phyloP scores from a whole-genome alignment of 345 rosid genomes.

The Rhodamnia rubescens region DNA sequence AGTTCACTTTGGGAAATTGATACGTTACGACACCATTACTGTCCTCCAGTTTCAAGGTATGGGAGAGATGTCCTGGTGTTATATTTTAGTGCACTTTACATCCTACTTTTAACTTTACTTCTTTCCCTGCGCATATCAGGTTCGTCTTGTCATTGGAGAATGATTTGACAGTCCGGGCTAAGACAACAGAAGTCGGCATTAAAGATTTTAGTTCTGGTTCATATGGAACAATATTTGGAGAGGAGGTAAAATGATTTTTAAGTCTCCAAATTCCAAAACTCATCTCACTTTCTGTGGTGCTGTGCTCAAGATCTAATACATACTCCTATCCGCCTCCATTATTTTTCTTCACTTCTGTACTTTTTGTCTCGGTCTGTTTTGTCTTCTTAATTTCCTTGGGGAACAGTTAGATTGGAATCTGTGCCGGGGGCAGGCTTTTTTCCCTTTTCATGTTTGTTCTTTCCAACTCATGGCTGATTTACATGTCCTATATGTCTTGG shows the following conservation, averaged over 20 bases:
- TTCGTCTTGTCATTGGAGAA: slow-evolving; percentile 74
- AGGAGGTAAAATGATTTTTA: slow-evolving; percentile 46
- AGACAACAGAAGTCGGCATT: slow-evolving; percentile 58
- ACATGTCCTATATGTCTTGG: background rate
- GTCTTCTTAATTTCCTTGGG: background rate
- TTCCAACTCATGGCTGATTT: background rate
- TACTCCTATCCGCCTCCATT: background rate
- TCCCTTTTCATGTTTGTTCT: background rate
- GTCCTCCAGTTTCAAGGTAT: slow-evolving; percentile 93
- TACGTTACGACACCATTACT: slow-evolving; percentile 75
- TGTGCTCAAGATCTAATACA: background rate
- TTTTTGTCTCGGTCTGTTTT: background rate
- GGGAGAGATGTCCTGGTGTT: background rate
- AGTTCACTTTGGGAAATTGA: slow-evolving; percentile 98
- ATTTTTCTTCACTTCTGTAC: background rate
- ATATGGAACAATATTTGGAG: slow-evolving; percentile 78
- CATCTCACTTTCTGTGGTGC: background rate
- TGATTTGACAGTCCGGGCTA: slow-evolving; percentile 76
- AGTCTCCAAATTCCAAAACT: background rate
- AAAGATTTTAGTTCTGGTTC: slow-evolving; percentile 86
- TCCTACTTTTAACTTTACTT: background rate
- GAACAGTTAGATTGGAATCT: background rate
- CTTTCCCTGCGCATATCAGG: slow-evolving; percentile 19
- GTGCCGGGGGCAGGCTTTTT: background rate
- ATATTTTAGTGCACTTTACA: background rate